phyloP scores from a whole-genome alignment of 2,329 filamentous ascomycete genomes.

The Ilyonectria sp. region DNA sequence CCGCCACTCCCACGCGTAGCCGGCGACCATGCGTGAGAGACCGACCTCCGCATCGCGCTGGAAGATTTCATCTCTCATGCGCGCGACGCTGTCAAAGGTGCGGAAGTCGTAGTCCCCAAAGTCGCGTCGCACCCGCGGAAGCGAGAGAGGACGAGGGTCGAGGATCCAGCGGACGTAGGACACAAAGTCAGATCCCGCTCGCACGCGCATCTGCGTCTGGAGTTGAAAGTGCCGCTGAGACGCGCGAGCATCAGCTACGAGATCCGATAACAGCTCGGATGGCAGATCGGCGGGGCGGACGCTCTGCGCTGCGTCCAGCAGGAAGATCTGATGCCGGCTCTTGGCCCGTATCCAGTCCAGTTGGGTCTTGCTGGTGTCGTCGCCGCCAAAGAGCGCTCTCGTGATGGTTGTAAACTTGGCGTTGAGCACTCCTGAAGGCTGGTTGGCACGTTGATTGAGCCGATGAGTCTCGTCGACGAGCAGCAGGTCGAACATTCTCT shows the following conservation, averaged over 20 bases:
- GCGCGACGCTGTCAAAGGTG: constrained; percentile 21
- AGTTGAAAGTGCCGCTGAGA: background rate
- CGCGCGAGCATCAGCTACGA: constrained; percentile 22
- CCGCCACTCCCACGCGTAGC: constrained; percentile 19
- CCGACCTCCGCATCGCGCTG: constrained; percentile 13
- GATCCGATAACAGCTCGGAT: constrained; percentile 21
- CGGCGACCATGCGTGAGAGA: constrained; percentile 18
- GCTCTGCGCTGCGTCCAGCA: constrained; percentile 24
- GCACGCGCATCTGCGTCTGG: background rate
- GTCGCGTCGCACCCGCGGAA: constrained; percentile 19
- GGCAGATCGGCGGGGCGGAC: constrained; percentile 27
- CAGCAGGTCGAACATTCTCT: background rate
- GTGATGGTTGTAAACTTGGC: constrained; percentile 27
- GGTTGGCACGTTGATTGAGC: constrained; percentile 26
- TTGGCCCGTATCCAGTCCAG: constrained; percentile 28
- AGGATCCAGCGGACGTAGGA: constrained; percentile 23
- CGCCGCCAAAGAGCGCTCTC: constrained; percentile 17
- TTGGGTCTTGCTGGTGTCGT: constrained; percentile 23
- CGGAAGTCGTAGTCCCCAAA: constrained; percentile 27
- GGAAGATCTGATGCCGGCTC: constrained; percentile 27
- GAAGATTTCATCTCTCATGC: constrained; percentile 21
- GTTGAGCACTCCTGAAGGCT: constrained; percentile 25
- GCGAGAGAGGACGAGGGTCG: constrained; percentile 21
- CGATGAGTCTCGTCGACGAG: constrained; percentile 22
- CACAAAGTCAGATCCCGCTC: constrained; percentile 25